phyloP scores from a whole-genome alignment of 129 eudicot genomes.

The Rutidosis leptorrhynchoides region DNA sequence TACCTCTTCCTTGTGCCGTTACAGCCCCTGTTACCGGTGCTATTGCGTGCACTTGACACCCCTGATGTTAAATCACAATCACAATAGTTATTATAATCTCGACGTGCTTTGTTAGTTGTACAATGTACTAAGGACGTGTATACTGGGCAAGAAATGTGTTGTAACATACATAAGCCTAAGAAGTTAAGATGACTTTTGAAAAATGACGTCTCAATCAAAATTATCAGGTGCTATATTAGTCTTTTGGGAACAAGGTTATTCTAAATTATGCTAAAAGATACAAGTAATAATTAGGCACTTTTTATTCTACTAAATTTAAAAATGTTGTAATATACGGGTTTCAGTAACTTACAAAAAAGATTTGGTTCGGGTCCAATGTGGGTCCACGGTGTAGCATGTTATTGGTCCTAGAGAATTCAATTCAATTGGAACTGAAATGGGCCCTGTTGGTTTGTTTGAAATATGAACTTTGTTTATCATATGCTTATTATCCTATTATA shows the following conservation, averaged over 20 bases:
- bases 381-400: not conserved
- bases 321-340: conserved; percentile 1
- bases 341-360: not conserved
- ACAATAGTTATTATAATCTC: not conserved
- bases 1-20: conserved; percentile 89
- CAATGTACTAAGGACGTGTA: not conserved
- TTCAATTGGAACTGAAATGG: not conserved
- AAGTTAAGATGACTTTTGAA: not conserved
- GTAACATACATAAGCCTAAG: too few species aligned
- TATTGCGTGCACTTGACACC: conserved; percentile 85
- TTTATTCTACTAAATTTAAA: not conserved
- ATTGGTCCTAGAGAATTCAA: conserved; percentile 4
- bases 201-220: not conserved
- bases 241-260: not conserved
- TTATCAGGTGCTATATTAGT: not conserved
- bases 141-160: too few species aligned
- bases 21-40: conserved; percentile 81
- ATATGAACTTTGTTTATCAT: not conserved
- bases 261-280: not conserved
- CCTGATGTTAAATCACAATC: conserved; percentile 35
- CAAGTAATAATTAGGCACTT: not conserved
- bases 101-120: not conserved
- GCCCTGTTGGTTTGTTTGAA: not conserved
- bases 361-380: not conserved
- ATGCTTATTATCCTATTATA: too few species aligned